Base-by-base conservation (phyloP, 345 rosid genomes). In the Acer saccharum region DNA sequence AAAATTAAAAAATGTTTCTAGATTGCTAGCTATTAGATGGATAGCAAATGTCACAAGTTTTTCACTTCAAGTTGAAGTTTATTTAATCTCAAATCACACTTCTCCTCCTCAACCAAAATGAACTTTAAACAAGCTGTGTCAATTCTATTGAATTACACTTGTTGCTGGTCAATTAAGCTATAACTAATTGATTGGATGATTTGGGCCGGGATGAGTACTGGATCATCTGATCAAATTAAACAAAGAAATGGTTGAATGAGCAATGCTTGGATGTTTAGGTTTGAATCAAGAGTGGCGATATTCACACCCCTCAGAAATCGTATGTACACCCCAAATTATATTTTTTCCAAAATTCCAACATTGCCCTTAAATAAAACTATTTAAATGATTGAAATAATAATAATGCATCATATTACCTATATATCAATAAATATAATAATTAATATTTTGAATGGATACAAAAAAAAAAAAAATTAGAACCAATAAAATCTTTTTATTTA, bases 51-150 rank as follows among this genome's bases (percentile, higher is more conserved):
- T 23, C 61, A 52, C 69, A 71, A 65, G 68, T 78, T 82, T 82
- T 83, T 73, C 69, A 44, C 92, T 86, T 90, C 52, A 83, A 84
- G 86, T 67, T 76, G 20, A 87, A 83, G 89, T 79, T 69, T 81
- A 80, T 84, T 43, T 81, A 32, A 74, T 39, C 81, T 76, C 80
- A 61, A 79, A 73, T 81, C 74, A 69, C 72, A 75, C 82, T 75
- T 76, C 63, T 69, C 68, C 63, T 69, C 68, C 41, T 60, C 16
- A 44, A 61, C 63, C 43, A 14, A 61, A 61, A 43, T 14, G 23
- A 57, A 57, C 35, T 32, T 32, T 32, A 32, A 32, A 32, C 35
- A 32, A 32, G 35, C n/a, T n/a, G n/a, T 32, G 35, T 32, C 35
- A 32, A 32, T 32, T 32, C 35, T 32, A 32, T 57, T 27, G 0